Evolutionary conservation across 2,329 filamentous ascomycete genomes (phyloP).

Genomic region (Verticillium tricorpus): DNA sequence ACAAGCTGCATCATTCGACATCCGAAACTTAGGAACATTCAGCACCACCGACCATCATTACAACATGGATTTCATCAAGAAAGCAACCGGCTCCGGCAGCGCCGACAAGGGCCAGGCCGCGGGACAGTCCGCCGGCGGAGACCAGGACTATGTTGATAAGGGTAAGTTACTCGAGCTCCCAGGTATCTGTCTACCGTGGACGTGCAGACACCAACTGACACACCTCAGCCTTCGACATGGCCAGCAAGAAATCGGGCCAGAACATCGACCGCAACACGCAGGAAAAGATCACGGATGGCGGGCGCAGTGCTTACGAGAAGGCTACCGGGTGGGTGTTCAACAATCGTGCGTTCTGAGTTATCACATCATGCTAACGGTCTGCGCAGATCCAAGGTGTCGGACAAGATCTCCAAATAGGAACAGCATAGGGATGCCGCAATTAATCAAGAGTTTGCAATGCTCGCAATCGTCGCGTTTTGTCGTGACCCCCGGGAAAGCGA

Average conservation of each 20-base stretch:
- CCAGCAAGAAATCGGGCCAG: constrained; percentile 27
- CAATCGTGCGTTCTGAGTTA: not conserved
- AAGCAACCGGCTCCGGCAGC: constrained; percentile 2
- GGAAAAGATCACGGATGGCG: constrained; percentile 34
- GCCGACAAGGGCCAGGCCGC: constrained; percentile 1
- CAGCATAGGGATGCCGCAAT: too few species aligned
- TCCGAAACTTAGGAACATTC: not conserved
- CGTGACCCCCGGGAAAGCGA: too few species aligned
- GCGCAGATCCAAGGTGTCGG: not conserved
- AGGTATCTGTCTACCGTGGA: fast-evolving
- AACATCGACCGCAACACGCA: constrained; percentile 28
- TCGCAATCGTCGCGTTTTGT: too few species aligned
- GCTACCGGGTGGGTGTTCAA: constrained; percentile 24
- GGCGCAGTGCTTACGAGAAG: constrained; percentile 31
- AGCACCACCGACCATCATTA: not conserved
- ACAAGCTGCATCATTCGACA: not conserved
- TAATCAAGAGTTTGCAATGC: too few species aligned
- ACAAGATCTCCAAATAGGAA: not conserved
- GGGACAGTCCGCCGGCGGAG: constrained; percentile 1
- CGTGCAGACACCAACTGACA: not conserved
- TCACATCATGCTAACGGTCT: not conserved
- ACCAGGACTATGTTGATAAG: constrained; percentile 34
- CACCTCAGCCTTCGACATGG: constrained; percentile 21
- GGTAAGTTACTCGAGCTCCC: constrained; percentile 17
- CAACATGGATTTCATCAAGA: constrained; percentile 3